These are phyloP conservation scores for Pseudogymnoascus sp. DNA, from an alignment of 2,329 filamentous ascomycete genomes.

Conservation along the genomic window DNA sequence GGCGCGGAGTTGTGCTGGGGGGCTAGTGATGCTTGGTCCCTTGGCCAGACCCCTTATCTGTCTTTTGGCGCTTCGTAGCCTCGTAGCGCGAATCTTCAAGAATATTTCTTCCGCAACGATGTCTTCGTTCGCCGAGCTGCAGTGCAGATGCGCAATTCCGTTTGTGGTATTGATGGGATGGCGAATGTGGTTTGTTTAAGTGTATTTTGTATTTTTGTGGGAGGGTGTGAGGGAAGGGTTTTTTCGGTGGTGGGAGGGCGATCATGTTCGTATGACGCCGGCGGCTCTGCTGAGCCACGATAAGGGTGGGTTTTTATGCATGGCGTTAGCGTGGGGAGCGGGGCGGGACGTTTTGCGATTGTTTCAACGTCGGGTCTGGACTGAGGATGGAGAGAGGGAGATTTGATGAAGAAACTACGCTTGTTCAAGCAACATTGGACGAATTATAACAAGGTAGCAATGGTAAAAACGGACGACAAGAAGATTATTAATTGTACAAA, in stretches of 20 bases:
- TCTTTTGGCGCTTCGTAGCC: not conserved
- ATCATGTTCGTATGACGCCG: not conserved
- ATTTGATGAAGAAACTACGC: no score
- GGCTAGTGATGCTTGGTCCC: not conserved
- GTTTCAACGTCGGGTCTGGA: not conserved
- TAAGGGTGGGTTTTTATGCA: not conserved
- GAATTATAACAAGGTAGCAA: no score
- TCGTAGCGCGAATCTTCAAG: not conserved
- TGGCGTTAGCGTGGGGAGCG: not conserved
- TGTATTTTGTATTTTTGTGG: not conserved
- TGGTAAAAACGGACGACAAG: no score
- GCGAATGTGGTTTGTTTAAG: not conserved
- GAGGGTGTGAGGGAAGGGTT: not conserved
- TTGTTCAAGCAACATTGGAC: no score
- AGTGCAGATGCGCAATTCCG: not conserved
- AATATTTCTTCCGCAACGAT: not conserved
- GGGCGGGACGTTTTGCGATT: not conserved
- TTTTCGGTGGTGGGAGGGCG: not conserved
- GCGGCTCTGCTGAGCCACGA: not conserved
- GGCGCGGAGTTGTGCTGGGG: not conserved
- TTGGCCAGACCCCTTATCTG: not conserved
- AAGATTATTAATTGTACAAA: no score
- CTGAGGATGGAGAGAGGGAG: no score
- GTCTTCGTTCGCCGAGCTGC: not conserved
- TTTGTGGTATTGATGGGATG: not conserved